Evolutionary conservation across 345 rosid genomes (phyloP).

Genomic region (Orychophragmus violaceus): DNA sequence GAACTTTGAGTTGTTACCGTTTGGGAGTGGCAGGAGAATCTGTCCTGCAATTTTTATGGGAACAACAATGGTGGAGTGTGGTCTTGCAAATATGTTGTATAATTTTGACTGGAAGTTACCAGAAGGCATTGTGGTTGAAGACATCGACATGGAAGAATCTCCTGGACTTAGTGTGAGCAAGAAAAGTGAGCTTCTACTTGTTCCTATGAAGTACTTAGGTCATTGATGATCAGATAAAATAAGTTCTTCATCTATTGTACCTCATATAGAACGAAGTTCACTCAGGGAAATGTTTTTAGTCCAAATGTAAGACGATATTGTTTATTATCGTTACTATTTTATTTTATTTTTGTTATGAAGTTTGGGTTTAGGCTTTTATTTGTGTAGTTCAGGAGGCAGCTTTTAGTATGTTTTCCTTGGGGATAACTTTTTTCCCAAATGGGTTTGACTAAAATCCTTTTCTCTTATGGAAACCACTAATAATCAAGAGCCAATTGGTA

Average conservation of each 20-base stretch:
- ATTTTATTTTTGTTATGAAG: too few relatives aligned
- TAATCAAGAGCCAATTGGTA: background rate
- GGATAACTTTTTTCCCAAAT: too few relatives aligned
- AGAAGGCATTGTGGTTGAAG: background rate
- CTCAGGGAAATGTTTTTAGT: too few relatives aligned
- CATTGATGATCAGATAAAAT: background rate
- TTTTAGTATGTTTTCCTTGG: too few relatives aligned
- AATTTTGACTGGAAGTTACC: background rate
- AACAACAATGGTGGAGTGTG: background rate
- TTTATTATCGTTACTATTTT: too few relatives aligned
- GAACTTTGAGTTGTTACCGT: background rate
- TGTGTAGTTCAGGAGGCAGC: too few relatives aligned
- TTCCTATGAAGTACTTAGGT: background rate
- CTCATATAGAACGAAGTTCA: background rate
- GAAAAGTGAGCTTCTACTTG: background rate
- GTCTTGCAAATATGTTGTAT: background rate
- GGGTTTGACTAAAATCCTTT: too few relatives aligned
- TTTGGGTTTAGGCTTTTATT: too few relatives aligned
- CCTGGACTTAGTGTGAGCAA: slow-evolving; percentile 3
- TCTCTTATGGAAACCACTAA: too few relatives aligned
- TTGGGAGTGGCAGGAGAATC: background rate
- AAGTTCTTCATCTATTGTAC: background rate
- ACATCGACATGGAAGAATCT: background rate
- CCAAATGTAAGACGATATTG: too few relatives aligned
- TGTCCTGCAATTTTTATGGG: background rate